Conservation (phyloP, 1,284 basidiomycete genomes). For the Rhodotorula sp. region DNA sequence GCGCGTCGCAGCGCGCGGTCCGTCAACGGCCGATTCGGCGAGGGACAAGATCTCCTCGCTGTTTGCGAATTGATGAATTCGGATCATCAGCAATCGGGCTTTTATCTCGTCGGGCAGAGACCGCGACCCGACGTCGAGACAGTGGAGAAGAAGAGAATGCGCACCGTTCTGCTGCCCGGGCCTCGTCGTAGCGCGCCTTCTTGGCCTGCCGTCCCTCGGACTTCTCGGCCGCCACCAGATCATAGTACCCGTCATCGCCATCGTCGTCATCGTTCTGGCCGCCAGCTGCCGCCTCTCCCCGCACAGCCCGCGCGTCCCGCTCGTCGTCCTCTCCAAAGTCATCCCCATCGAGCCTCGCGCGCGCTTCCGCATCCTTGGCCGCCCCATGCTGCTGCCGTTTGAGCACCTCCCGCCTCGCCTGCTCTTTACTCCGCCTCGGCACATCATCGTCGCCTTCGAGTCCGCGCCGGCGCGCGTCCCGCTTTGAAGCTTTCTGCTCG, state of each 20-base stretch:
- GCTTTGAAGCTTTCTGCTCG: constrained; percentile 63
- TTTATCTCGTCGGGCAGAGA: not conserved
- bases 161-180: constrained; percentile 64
- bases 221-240: constrained; percentile 73
- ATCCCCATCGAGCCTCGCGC: constrained; percentile 51
- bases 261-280: constrained; percentile 52
- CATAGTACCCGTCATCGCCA: constrained; percentile 72
- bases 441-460: constrained; percentile 77
- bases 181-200: constrained; percentile 74
- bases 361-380: constrained; percentile 37
- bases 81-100: too few species aligned
- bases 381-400: constrained; percentile 50
- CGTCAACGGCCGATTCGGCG: constrained; percentile 49
- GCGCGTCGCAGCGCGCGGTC: constrained; percentile 80
- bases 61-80: not conserved
- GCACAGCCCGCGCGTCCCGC: constrained; percentile 53
- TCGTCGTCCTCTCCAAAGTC: constrained; percentile 56
- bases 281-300: constrained; percentile 46
- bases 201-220: constrained; percentile 73
- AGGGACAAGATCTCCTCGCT: constrained; percentile 29
- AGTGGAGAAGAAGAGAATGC: constrained; percentile 34
- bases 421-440: constrained; percentile 62
- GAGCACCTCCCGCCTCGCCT: constrained; percentile 53
- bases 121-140: not conserved
- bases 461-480: constrained; percentile 46